phyloP scores from a whole-genome alignment of 2,329 filamentous ascomycete species.

The Didymella lethalis region DNA sequence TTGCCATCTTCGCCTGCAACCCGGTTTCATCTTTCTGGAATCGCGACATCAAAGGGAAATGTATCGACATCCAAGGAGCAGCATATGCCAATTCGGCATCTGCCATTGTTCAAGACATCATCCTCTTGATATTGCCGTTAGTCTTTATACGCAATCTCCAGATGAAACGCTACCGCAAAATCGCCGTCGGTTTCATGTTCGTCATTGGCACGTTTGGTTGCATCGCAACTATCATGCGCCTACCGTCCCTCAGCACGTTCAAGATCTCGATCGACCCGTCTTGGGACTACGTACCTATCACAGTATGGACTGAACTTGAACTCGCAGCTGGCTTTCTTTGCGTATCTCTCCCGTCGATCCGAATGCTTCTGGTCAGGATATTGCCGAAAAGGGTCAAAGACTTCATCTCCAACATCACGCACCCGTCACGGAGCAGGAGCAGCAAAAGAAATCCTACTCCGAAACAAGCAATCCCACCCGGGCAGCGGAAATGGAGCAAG shows the following conservation, averaged over 20 bases:
- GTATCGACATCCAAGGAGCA: conserved; percentile 30
- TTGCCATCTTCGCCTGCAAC: conserved; percentile 36
- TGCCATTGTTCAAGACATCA: conserved; percentile 38
- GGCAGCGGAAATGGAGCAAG: conserved; percentile 6
- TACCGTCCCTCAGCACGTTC: conserved; percentile 31
- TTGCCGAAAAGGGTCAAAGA: conserved; percentile 19
- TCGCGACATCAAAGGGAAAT: conserved; percentile 36
- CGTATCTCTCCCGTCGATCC: conserved; percentile 21
- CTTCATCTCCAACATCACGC: conserved; percentile 21
- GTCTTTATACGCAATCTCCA: conserved; percentile 34
- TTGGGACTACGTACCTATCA: conserved; percentile 34
- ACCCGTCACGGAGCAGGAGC: conserved; percentile 14
- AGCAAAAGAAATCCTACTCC: conserved; percentile 1
- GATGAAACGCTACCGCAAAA: conserved; percentile 31
- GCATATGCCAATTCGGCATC: conserved; percentile 36
- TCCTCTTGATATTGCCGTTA: conserved; percentile 36
- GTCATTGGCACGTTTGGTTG: conserved; percentile 38
- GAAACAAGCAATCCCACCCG: not conserved
- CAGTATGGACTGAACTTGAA: conserved; percentile 36
- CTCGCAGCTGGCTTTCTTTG: conserved; percentile 24
- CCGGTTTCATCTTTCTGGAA: conserved; percentile 40
- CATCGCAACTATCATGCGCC: conserved; percentile 36
- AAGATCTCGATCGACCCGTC: conserved; percentile 32
- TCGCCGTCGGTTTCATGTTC: conserved; percentile 39
- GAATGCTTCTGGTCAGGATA: conserved; percentile 25